Percentiles rank a stretch among this genome's conserved stretches.
phyloP scores from a whole-genome alignment of 225 moss, liverwort and hornwort species.

The Pseudisothecium myosuroides region DNA sequence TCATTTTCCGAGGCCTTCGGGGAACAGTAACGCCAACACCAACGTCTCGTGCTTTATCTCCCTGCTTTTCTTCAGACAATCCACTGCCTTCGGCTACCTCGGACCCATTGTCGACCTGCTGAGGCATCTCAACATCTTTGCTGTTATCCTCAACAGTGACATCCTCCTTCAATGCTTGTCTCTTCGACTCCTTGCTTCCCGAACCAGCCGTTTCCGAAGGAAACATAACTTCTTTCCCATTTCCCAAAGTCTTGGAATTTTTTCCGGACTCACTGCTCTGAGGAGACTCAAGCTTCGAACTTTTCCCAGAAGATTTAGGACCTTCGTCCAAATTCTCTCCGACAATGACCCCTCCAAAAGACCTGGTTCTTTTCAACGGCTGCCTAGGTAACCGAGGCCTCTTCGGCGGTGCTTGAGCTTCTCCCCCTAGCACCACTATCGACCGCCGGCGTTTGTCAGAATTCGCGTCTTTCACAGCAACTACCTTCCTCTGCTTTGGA shows the following conservation, averaged over 20 bases:
- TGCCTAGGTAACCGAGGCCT: conserved; percentile 52
- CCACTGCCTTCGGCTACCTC: conserved; percentile 20
- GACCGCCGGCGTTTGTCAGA: conserved; percentile 69
- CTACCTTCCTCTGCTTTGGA: conserved; percentile 35
- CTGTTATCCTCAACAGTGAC: not conserved
- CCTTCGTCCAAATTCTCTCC: conserved; percentile 33
- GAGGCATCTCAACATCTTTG: conserved; percentile 18
- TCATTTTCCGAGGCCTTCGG: conserved; percentile 38
- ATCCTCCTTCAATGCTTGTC: not conserved
- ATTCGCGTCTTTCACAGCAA: conserved; percentile 39
- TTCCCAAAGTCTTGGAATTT: not conserved
- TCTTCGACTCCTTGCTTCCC: not conserved
- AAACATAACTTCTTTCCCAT: not conserved
- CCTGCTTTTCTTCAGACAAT: conserved; percentile 25
- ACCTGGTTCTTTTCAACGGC: conserved; percentile 29
- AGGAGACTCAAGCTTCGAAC: conserved; percentile 14
- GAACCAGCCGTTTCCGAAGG: not conserved
- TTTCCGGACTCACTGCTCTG: conserved; percentile 26
- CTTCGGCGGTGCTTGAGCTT: conserved; percentile 51
- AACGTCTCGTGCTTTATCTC: not conserved
- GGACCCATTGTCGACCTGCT: conserved; percentile 8
- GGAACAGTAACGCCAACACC: conserved; percentile 15
- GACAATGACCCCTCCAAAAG: conserved; percentile 44
- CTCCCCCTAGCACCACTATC: conserved; percentile 56
- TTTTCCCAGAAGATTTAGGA: not conserved